These are phyloP conservation scores for Castanospermum australe DNA, from an alignment of 306 rosid genomes.

Conservation along the genomic window DNA sequence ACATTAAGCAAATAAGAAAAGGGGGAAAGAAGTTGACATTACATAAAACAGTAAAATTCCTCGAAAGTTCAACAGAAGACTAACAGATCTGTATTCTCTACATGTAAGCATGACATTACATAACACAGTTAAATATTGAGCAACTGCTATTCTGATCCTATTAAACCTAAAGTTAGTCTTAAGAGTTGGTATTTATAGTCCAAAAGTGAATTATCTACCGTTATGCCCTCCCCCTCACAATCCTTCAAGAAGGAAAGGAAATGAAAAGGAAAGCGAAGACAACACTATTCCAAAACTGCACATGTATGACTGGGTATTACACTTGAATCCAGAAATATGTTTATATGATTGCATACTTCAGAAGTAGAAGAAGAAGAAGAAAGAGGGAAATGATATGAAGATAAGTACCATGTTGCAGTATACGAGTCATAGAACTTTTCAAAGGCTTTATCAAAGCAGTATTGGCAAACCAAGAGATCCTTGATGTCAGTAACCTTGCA, in stretches of 20 bases:
- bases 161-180: neutral
- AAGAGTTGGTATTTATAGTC: neutral
- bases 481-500: slow-evolving; percentile 77
- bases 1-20: neutral
- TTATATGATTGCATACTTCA: neutral
- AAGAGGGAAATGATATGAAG: neutral
- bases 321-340: neutral
- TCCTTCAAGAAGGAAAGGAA: neutral
- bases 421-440: slow-evolving; percentile 90
- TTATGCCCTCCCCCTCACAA: neutral
- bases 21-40: neutral
- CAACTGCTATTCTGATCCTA: neutral
- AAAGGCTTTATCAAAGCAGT: slow-evolving; percentile 83
- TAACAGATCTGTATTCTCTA: neutral
- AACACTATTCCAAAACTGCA: neutral
- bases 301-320: neutral
- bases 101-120: slow-evolving; percentile 1
- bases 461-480: slow-evolving; percentile 76
- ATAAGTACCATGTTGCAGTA: slow-evolving; percentile 77
- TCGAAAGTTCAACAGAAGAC: neutral
- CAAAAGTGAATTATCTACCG: neutral
- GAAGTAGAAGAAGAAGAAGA: slow-evolving; percentile 3
- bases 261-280: neutral
- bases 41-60: neutral
- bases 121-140: neutral